These are phyloP conservation scores for Pulveroboletus sp. DNA, from an alignment of 768 basidiomycete genomes.

Conservation along the genomic window DNA sequence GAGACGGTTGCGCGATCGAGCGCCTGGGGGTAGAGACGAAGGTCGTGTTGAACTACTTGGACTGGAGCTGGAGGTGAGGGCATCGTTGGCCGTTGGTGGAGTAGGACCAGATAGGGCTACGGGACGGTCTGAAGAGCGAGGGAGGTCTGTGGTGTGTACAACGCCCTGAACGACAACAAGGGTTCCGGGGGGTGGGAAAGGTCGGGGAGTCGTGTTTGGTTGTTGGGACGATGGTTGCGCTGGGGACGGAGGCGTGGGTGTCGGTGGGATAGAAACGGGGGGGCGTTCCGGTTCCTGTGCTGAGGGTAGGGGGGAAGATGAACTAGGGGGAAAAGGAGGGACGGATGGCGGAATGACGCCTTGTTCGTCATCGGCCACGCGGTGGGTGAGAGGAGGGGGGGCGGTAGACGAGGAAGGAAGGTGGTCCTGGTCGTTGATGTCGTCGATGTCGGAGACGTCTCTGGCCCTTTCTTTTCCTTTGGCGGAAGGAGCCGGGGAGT, in stretches of 20 bases:
- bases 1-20: conserved; percentile 32
- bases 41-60: conserved; percentile 12
- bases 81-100: conserved; percentile 2
- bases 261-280: conserved; percentile 11
- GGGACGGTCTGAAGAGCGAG: conserved; percentile 33
- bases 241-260: conserved; percentile 14
- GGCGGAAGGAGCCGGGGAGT: conserved; percentile 19
- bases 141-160: conserved; percentile 70
- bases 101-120: conserved; percentile 11
- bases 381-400: conserved; percentile 1
- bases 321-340: conserved; percentile 8
- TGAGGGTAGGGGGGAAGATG: conserved; percentile 10
- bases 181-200: conserved; percentile 71
- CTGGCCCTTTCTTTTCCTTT: conserved; percentile 39
- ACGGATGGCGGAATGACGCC: conserved; percentile 20
- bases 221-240: conserved; percentile 24
- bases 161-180: conserved; percentile 82
- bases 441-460: conserved; percentile 12
- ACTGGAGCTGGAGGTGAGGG: conserved; percentile 5
- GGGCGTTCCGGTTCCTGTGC: conserved; percentile 10
- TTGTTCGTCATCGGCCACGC: conserved; percentile 18
- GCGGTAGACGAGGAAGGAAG: conserved; percentile 21
- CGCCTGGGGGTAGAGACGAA: conserved; percentile 26
- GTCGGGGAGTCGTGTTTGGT: conserved; percentile 28
- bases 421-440: conserved; percentile 2